These are phyloP conservation scores for Chytriomyces sp. DNA, from an alignment of 192 early-diverging fungal species.

Conservation along the genomic window DNA sequence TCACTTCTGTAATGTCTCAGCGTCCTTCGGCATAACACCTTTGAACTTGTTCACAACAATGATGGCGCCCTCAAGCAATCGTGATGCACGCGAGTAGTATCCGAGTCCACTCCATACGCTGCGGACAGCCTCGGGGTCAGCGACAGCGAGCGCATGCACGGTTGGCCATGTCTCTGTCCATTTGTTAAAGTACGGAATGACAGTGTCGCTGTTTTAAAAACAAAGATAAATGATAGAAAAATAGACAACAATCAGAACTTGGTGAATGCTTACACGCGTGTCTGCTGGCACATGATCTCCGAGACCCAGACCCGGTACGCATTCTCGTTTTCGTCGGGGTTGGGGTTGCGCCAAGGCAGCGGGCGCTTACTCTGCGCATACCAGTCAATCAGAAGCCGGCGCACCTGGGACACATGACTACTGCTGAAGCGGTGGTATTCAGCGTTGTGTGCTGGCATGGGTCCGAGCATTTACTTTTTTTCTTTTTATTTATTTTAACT, in stretches of 20 bases:
- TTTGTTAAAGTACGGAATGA: neutral
- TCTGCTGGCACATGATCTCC: conserved; percentile 87
- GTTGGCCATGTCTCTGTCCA: conserved; percentile 79
- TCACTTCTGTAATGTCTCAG: conserved; percentile 53
- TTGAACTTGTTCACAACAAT: conserved; percentile 59
- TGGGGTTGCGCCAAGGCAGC: neutral
- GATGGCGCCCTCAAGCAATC: conserved; percentile 71
- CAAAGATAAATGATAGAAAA: neutral
- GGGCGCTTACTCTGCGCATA: neutral
- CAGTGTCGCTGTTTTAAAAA: too few species aligned
- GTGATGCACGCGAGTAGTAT: conserved; percentile 74
- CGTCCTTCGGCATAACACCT: conserved; percentile 63
- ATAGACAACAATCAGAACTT: neutral
- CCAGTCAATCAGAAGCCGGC: neutral
- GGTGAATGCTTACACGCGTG: conserved; percentile 61
- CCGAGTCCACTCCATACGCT: conserved; percentile 77
- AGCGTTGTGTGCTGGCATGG: neutral
- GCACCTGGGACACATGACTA: neutral
- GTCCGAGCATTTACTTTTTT: too few species aligned
- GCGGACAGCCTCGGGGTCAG: conserved; percentile 66
- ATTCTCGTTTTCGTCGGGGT: conserved; percentile 50
- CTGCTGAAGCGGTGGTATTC: neutral
- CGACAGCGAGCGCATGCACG: conserved; percentile 66
- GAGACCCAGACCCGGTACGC: conserved; percentile 79
- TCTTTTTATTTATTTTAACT: too few species aligned